phyloP scores from a whole-genome alignment of 805 yeast species.

The Ogataea ganodermae region DNA sequence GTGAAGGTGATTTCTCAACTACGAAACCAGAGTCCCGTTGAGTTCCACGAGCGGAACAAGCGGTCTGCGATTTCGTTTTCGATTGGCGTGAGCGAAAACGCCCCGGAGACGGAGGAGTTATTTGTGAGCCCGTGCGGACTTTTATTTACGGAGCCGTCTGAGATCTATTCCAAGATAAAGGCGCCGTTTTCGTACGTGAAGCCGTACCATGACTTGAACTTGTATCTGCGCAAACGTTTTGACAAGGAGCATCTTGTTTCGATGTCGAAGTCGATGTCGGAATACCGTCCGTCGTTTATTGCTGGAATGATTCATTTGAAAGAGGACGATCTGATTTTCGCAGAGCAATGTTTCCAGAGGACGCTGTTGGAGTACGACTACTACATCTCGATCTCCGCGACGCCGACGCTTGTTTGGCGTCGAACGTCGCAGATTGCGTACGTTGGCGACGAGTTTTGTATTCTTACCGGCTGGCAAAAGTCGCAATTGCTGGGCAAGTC shows the following conservation, averaged over 20 bases:
- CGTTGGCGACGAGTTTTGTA: constrained; percentile 91
- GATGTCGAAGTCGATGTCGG: constrained; percentile 87
- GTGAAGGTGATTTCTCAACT: constrained; percentile 45
- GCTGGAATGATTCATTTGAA: constrained; percentile 88
- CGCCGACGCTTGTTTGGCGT: constrained; percentile 95
- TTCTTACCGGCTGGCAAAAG: constrained; percentile 86
- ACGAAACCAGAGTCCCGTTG: constrained; percentile 42
- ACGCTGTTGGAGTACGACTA: constrained; percentile 87
- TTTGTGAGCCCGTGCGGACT: constrained; percentile 39
- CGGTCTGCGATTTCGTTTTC: constrained; percentile 48
- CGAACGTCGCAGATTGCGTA: constrained; percentile 94
- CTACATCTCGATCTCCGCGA: constrained; percentile 80
- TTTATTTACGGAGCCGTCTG: constrained; percentile 64
- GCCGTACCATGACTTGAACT: constrained; percentile 81
- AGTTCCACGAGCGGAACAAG: constrained; percentile 35
- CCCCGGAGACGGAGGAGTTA: constrained; percentile 21
- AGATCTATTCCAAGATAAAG: constrained; percentile 72
- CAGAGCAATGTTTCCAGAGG: constrained; percentile 95
- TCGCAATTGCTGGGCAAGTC: constrained; percentile 65
- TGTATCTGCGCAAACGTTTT: constrained; percentile 72
- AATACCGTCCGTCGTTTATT: constrained; percentile 87
- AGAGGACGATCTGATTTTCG: constrained; percentile 88
- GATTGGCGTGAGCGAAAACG: constrained; percentile 46
- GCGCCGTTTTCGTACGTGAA: constrained; percentile 87
- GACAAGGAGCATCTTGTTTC: constrained; percentile 61